Evolutionary conservation across 2,329 filamentous ascomycete species (phyloP).

Genomic region (Amesomyces nigricolor): DNA sequence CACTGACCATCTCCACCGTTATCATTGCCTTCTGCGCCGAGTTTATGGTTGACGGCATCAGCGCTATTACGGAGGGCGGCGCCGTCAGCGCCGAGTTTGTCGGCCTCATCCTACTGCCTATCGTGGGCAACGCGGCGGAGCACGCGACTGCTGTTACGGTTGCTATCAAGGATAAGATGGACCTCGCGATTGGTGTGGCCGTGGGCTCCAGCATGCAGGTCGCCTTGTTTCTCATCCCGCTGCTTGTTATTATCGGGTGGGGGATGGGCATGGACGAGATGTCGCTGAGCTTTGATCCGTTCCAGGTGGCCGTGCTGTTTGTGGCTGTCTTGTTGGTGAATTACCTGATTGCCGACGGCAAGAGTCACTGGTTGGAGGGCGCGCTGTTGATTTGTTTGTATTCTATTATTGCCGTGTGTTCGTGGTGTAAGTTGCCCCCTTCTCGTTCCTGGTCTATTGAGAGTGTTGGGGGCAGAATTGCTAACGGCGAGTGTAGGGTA

Average conservation of each 20-base stretch:
- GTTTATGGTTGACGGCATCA: constrained; percentile 70
- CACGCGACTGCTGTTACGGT: constrained; percentile 77
- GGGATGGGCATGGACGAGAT: constrained; percentile 65
- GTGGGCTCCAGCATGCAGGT: constrained; percentile 79
- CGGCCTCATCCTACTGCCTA: constrained; percentile 72
- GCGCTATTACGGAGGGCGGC: constrained; percentile 56
- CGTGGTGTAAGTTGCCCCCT: constrained; percentile 49
- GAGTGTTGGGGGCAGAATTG: neutral
- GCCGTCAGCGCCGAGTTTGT: constrained; percentile 67
- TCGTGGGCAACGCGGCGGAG: constrained; percentile 79
- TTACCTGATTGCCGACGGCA: constrained; percentile 76
- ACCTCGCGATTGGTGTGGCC: constrained; percentile 73
- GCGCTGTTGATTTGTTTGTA: constrained; percentile 71
- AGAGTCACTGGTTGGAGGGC: constrained; percentile 78
- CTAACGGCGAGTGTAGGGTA: constrained; percentile 15
- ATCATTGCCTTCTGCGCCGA: constrained; percentile 78
- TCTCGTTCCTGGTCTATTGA: neutral
- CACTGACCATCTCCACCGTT: constrained; percentile 46
- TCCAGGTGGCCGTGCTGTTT: constrained; percentile 82
- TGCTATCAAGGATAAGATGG: constrained; percentile 80
- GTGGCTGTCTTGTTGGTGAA: constrained; percentile 80
- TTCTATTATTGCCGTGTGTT: constrained; percentile 67
- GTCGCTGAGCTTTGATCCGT: constrained; percentile 80
- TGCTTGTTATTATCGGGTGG: constrained; percentile 75
- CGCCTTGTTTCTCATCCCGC: constrained; percentile 69